These are phyloP conservation scores for Alternaria metachromatica DNA, from an alignment of 2,329 filamentous ascomycete genomes.

Conservation along the genomic window DNA sequence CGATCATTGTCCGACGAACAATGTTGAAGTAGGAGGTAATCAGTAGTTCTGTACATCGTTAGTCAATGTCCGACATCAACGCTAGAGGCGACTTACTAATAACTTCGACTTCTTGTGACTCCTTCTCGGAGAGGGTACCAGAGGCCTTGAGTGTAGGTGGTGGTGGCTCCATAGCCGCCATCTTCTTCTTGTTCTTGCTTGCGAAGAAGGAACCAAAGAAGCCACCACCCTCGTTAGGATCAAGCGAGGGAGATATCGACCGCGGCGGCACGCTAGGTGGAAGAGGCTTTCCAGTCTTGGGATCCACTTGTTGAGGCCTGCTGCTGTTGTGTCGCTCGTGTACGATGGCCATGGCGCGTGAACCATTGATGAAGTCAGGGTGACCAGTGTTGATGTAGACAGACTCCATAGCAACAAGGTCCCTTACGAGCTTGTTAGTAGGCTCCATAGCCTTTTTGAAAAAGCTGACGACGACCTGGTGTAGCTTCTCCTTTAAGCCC, in stretches of 20 bases:
- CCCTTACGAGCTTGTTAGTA: constrained; percentile 93
- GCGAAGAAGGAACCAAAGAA: constrained; percentile 99
- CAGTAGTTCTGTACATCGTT: constrained; percentile 72
- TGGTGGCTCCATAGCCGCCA: constrained; percentile 98
- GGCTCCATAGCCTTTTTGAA: constrained; percentile 99
- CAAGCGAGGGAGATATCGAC: constrained; percentile 76
- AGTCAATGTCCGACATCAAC: constrained; percentile 10
- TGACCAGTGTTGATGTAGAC: constrained; percentile 99
- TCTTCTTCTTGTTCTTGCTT: constrained; percentile 99
- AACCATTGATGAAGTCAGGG: constrained; percentile 95
- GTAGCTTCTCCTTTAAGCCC: constrained; percentile 94
- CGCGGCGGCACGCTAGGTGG: constrained; percentile 71
- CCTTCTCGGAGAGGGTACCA: constrained; percentile 90
- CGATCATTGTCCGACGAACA: constrained; percentile 96
- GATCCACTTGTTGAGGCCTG: constrained; percentile 94
- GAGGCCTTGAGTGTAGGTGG: constrained; percentile 93
- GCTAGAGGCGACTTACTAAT: constrained; percentile 73
- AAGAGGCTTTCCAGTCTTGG: constrained; percentile 96
- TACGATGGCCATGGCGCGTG: constrained; percentile 96
- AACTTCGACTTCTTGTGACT: constrained; percentile 95
- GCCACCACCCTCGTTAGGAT: constrained; percentile 67
- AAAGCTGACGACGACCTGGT: constrained; percentile 87
- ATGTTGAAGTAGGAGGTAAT: constrained; percentile 99
- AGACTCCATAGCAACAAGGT: constrained; percentile 93
- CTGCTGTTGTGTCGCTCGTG: constrained; percentile 84